These are phyloP conservation scores for Thalia dealbata DNA, from an alignment of 176 grass and related monocot genomes.

Conservation along the genomic window DNA sequence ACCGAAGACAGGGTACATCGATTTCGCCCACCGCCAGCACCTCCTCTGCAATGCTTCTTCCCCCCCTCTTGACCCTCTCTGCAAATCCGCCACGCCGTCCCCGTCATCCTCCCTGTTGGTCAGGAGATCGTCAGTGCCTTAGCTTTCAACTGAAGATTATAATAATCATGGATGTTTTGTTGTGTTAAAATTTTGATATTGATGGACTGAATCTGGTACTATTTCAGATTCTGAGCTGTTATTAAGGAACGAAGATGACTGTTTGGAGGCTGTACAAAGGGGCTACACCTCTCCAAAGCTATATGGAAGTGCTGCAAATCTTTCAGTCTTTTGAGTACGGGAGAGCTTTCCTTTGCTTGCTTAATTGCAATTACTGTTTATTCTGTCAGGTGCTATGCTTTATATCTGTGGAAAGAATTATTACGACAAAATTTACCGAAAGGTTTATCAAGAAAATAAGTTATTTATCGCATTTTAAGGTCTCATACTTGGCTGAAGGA, in stretches of 20 bases:
- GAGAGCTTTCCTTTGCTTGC: background rate
- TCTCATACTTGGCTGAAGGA: constrained; percentile 81
- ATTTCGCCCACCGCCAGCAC: too few species aligned
- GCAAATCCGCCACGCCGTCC: too few species aligned
- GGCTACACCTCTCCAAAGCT: constrained; percentile 81
- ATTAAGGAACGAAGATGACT: constrained; percentile 59
- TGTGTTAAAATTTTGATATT: background rate
- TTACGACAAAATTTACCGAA: constrained; percentile 69
- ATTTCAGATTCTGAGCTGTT: constrained; percentile 38
- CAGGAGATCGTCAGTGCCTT: too few species aligned
- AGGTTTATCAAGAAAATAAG: constrained; percentile 49
- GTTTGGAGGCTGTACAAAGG: constrained; percentile 37
- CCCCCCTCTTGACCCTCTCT: too few species aligned
- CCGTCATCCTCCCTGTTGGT: too few species aligned
- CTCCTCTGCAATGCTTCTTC: too few species aligned
- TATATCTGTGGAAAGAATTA: constrained; percentile 83
- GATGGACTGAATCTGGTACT: background rate
- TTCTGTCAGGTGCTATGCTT: constrained; percentile 43
- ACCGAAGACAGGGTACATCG: too few species aligned
- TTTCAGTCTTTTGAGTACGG: constrained; percentile 58
- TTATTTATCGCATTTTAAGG: constrained; percentile 45
- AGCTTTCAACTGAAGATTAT: too few species aligned
- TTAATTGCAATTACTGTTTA: background rate
- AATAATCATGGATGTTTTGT: too few species aligned
- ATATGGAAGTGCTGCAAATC: constrained; percentile 65